Percentiles rank a stretch among this genome's conserved stretches.
Conservation (phyloP, 495 filamentous ascomycete species). For the Pyrenula massariospora region DNA sequence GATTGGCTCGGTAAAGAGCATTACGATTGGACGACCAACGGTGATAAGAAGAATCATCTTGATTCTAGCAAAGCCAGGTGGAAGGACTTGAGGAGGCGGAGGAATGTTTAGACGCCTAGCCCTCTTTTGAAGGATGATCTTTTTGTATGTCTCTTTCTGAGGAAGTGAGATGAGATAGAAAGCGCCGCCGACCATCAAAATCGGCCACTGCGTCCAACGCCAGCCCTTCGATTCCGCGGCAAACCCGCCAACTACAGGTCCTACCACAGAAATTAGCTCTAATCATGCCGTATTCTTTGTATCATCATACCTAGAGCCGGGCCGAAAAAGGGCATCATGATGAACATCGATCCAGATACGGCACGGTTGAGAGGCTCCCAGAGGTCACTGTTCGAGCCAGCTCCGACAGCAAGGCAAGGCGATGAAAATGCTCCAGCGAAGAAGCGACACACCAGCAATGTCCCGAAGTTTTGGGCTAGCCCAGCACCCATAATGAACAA, state of each 20-base stretch:
- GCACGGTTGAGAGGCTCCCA: slow-evolving; percentile 32
- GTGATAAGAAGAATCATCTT: slow-evolving; percentile 42
- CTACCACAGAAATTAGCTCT: too few relatives aligned
- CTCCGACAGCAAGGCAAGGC: slow-evolving; percentile 42
- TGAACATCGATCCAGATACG: slow-evolving; percentile 29
- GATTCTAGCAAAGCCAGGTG: slow-evolving; percentile 21
- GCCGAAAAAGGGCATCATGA: slow-evolving; percentile 47
- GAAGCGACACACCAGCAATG: slow-evolving; percentile 45
- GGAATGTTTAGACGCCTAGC: slow-evolving; percentile 25
- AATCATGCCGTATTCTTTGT: slow-evolving; percentile 17
- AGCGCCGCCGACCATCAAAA: slow-evolving; percentile 33
- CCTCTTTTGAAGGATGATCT: slow-evolving; percentile 41
- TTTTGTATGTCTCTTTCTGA: slow-evolving; percentile 51
- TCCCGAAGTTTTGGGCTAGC: slow-evolving; percentile 41
- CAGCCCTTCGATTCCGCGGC: slow-evolving; percentile 42
- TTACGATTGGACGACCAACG: slow-evolving; percentile 46
- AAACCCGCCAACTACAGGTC: slow-evolving; percentile 55
- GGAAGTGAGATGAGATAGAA: slow-evolving; percentile 22
- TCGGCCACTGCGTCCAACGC: slow-evolving; percentile 51
- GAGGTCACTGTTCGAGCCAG: slow-evolving; percentile 42
- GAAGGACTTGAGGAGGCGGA: slow-evolving; percentile 14
- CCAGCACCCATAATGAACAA: slow-evolving; percentile 54
- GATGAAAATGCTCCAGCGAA: slow-evolving; percentile 46
- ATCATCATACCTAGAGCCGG: too few relatives aligned
- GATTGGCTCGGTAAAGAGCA: slow-evolving; percentile 57